Evolutionary conservation across 2,329 filamentous ascomycete species (phyloP).

Genomic region (Lachnellula cervina): DNA sequence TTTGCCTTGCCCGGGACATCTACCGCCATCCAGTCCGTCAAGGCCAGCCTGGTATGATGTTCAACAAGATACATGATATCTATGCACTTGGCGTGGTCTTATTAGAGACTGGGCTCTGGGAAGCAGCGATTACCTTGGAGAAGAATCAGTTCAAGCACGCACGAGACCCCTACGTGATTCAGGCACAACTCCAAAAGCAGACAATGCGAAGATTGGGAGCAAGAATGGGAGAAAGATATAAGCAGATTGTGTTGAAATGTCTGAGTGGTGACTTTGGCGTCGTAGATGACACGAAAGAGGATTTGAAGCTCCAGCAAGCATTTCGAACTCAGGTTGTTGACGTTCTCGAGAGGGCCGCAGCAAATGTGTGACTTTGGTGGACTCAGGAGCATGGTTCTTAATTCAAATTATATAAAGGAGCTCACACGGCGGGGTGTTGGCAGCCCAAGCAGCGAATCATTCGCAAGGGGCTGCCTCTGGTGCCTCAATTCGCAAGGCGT

Average conservation of each 20-base stretch:
- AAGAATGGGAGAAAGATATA: conserved; percentile 33
- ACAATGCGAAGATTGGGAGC: conserved; percentile 23
- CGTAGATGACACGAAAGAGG: conserved; percentile 1
- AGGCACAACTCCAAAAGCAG: conserved; percentile 19
- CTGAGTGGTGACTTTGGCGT: conserved; percentile 21
- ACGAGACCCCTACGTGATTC: conserved; percentile 14
- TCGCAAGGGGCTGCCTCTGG: no score
- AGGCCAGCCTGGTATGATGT: conserved; percentile 37
- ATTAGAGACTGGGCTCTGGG: conserved; percentile 48
- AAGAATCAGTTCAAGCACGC: conserved; percentile 1
- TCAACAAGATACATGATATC: conserved; percentile 51
- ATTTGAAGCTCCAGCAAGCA: conserved; percentile 3
- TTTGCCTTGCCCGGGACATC: conserved; percentile 33
- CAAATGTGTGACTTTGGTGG: neutral
- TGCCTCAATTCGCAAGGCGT: no score
- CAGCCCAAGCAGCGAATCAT: no score
- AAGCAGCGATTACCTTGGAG: conserved; percentile 29
- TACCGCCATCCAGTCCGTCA: conserved; percentile 48
- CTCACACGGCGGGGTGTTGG: no score
- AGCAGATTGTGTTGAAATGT: conserved; percentile 30
- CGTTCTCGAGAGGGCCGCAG: conserved; percentile 1
- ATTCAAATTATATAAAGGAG: no score
- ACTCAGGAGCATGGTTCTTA: no score
- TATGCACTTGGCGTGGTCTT: conserved; percentile 52
- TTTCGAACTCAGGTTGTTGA: conserved; percentile 6